Evolutionary conservation across 257 asterid species (phyloP).

Genomic region (Solanum neorickii): DNA sequence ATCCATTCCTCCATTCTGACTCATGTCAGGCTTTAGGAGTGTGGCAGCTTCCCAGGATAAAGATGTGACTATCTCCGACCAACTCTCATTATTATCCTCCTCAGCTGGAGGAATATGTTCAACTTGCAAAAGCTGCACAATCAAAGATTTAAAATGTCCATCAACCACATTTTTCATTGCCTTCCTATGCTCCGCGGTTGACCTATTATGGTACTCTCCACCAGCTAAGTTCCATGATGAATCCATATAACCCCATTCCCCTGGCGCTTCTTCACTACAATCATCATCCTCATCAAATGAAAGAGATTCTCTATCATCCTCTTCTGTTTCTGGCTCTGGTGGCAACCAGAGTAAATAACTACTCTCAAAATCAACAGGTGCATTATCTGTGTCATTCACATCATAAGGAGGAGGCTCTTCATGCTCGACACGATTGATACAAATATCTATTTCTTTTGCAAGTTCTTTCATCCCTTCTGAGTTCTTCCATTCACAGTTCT

Average conservation of each 20-base stretch:
- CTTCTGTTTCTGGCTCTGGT: conserved; percentile 93
- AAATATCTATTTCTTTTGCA: conserved; percentile 9
- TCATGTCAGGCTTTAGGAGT: conserved; percentile 76
- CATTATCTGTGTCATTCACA: conserved; percentile 46
- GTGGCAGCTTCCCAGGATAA: conserved; percentile 98
- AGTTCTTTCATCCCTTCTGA: conserved; percentile 49
- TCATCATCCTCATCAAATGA: conserved; percentile 61
- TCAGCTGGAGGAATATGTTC: conserved; percentile 65
- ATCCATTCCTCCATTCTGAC: conserved; percentile 92
- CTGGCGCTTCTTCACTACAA: conserved; percentile 41
- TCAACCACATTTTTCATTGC: conserved; percentile 81
- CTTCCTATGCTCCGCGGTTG: conserved; percentile 70
- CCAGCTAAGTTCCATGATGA: conserved; percentile 62
- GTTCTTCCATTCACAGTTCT: conserved; percentile 28
- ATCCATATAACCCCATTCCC: conserved; percentile 73
- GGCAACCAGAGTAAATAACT: conserved; percentile 92
- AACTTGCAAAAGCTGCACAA: conserved; percentile 85
- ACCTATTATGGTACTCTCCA: conserved; percentile 64
- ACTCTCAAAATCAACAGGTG: conserved; percentile 83
- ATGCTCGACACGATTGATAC: conserved; percentile 40
- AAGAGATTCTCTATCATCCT: conserved; percentile 75
- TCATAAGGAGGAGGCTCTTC: conserved; percentile 57
- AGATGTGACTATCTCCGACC: conserved; percentile 82
- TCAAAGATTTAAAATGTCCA: conserved; percentile 85
- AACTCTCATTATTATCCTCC: conserved; percentile 66